These are phyloP conservation scores for Raffaelea albimanens DNA, from an alignment of 2,329 filamentous ascomycete species.

Conservation along the genomic window DNA sequence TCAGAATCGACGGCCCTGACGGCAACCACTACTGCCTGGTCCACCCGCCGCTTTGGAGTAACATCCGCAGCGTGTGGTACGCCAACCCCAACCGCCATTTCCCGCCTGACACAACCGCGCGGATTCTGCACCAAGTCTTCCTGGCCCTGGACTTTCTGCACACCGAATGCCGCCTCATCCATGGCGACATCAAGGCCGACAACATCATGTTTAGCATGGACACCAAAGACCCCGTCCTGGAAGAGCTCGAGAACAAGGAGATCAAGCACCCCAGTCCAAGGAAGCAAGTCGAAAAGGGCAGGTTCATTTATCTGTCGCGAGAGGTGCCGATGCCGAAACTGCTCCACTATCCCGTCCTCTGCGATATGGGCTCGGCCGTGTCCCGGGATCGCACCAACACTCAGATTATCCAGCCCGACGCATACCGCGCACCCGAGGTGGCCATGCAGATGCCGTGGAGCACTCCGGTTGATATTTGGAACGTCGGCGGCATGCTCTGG, in stretches of 20 bases:
- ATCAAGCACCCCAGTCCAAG: not conserved
- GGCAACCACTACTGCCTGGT: not conserved
- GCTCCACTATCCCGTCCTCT: not conserved
- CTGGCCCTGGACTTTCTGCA: not conserved
- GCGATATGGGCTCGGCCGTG: not conserved
- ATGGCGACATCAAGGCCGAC: not conserved
- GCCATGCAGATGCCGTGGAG: not conserved
- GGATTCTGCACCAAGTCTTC: not conserved
- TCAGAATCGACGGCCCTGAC: not conserved
- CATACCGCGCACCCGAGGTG: not conserved
- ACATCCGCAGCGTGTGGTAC: no score
- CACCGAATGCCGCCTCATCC: not conserved
- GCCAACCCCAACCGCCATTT: not conserved
- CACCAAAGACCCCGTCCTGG: not conserved
- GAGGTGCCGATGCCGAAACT: not conserved
- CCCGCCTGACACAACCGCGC: not conserved
- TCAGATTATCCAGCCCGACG: not conserved
- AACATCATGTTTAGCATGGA: not conserved
- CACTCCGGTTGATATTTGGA: slow-evolving; percentile 1
- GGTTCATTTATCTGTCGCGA: not conserved
- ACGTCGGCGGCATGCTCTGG: slow-evolving; percentile 1
- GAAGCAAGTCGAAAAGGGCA: not conserved
- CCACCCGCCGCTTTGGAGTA: not conserved
- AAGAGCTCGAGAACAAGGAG: not conserved
- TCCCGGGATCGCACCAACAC: not conserved